Percentiles rank a stretch among this genome's conserved stretches.
These are phyloP conservation scores for Soucietia sequanensis DNA, from an alignment of 805 yeast species.

Conservation along the genomic window DNA sequence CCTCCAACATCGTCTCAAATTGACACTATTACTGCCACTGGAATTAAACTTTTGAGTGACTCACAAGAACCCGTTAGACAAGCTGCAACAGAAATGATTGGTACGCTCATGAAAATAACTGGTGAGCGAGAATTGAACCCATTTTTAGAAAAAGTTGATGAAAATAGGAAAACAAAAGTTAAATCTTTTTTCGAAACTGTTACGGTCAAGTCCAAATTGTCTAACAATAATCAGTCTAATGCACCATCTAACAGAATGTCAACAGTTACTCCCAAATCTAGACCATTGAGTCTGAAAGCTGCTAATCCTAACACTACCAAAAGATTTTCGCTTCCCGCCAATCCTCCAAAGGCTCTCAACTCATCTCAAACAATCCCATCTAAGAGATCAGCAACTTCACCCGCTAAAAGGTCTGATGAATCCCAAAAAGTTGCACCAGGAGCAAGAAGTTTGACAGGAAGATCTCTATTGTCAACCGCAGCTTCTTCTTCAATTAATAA, in stretches of 20 bases:
- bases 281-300: slow-evolving; percentile 5
- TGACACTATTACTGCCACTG: slow-evolving; percentile 53
- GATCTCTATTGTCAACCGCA: slow-evolving; percentile 34
- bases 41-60: slow-evolving; percentile 70
- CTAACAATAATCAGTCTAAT: not conserved
- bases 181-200: slow-evolving; percentile 55
- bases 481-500: not conserved
- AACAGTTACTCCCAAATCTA: slow-evolving; percentile 11
- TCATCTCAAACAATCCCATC: slow-evolving; percentile 48
- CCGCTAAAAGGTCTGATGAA: slow-evolving; percentile 48
- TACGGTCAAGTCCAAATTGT: slow-evolving; percentile 40
- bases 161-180: slow-evolving; percentile 67
- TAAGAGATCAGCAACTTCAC: slow-evolving; percentile 71
- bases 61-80: slow-evolving; percentile 82
- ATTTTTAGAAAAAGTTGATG: slow-evolving; percentile 70
- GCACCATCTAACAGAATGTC: slow-evolving; percentile 18
- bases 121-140: slow-evolving; percentile 68
- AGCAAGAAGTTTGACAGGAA: slow-evolving; percentile 43
- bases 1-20: slow-evolving; percentile 55
- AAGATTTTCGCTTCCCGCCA: slow-evolving; percentile 3
- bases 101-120: slow-evolving; percentile 76
- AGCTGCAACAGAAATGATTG: slow-evolving; percentile 73
- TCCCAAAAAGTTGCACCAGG: slow-evolving; percentile 23
- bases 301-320: slow-evolving; percentile 6
- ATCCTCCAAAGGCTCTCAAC: slow-evolving; percentile 9